Evolutionary conservation across 148 eudicot species (phyloP).

Genomic region (Bassia scoparia): DNA sequence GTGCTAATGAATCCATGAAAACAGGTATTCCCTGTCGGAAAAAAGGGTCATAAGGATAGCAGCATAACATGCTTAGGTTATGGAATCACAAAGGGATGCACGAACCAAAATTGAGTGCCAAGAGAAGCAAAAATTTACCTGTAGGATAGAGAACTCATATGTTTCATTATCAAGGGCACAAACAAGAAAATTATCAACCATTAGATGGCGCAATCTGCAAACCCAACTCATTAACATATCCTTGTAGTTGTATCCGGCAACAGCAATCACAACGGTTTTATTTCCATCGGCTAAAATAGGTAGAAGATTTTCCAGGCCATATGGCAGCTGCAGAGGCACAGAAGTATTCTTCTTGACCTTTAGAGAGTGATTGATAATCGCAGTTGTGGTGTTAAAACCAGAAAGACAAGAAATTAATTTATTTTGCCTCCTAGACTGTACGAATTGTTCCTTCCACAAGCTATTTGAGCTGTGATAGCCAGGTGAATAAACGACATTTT

Average conservation of each 20-base stretch:
- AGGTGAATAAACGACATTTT: slow-evolving; percentile 44
- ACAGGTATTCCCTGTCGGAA: slow-evolving; percentile 73
- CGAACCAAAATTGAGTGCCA: neutral
- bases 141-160: slow-evolving; percentile 67
- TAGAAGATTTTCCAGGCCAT: slow-evolving; percentile 52
- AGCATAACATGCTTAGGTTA: neutral
- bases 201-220: slow-evolving; percentile 66
- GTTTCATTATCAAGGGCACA: slow-evolving; percentile 83
- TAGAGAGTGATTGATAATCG: slow-evolving; percentile 22
- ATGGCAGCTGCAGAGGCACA: slow-evolving; percentile 40
- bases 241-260: slow-evolving; percentile 89
- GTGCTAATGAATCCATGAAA: slow-evolving; percentile 60
- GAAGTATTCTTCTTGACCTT: slow-evolving; percentile 29
- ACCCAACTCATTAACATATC: slow-evolving; percentile 99
- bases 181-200: slow-evolving; percentile 59
- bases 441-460: slow-evolving; percentile 34
- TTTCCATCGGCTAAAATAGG: slow-evolving; percentile 54
- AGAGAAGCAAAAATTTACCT: slow-evolving; percentile 41
- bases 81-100: neutral
- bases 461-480: slow-evolving; percentile 29
- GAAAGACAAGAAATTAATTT: slow-evolving; percentile 43
- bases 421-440: slow-evolving; percentile 31
- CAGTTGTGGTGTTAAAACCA: slow-evolving; percentile 27
- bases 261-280: slow-evolving; percentile 61
- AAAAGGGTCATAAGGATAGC: neutral